These are phyloP conservation scores for Paraglomus occultum DNA, from an alignment of 192 early-diverging fungal genomes.

Conservation along the genomic window DNA sequence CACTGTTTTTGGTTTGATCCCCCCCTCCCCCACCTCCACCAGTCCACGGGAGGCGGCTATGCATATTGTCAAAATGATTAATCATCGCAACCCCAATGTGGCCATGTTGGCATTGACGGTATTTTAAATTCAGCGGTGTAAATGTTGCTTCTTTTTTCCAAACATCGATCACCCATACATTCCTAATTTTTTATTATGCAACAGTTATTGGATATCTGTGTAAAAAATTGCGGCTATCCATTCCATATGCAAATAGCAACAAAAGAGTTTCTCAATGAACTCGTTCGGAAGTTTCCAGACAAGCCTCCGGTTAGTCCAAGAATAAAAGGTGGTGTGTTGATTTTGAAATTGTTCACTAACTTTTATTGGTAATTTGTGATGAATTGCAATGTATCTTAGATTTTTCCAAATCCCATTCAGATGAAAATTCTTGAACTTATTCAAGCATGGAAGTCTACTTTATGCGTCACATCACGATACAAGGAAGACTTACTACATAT, in stretches of 20 bases:
- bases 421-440: slow-evolving; percentile 88
- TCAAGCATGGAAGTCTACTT: slow-evolving; percentile 90
- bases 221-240: slow-evolving; percentile 98
- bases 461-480: slow-evolving; percentile 85
- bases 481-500: slow-evolving; percentile 93
- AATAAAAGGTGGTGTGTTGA: slow-evolving; percentile 8
- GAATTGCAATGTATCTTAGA: slow-evolving; percentile 24
- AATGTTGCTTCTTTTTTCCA: slow-evolving; percentile 22
- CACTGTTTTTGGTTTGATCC: not conserved
- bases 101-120: slow-evolving; percentile 67
- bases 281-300: slow-evolving; percentile 92
- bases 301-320: slow-evolving; percentile 64
- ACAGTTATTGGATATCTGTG: slow-evolving; percentile 90
- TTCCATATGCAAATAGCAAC: slow-evolving; percentile 95
- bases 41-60: slow-evolving; percentile 79
- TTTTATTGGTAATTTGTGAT: not conserved
- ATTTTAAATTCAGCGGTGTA: slow-evolving; percentile 23
- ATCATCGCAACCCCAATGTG: slow-evolving; percentile 53
- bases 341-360: slow-evolving; percentile 2
- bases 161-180: slow-evolving; percentile 1
- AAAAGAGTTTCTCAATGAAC: slow-evolving; percentile 96
- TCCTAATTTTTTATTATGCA: not conserved
- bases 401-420: slow-evolving; percentile 70
- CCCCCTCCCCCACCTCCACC: too few species aligned
- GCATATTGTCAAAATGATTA: slow-evolving; percentile 63